Percentiles rank a stretch among this genome's conserved stretches.
Conservation (phyloP, 495 filamentous ascomycete genomes). For the Penicillium mononematosum region DNA sequence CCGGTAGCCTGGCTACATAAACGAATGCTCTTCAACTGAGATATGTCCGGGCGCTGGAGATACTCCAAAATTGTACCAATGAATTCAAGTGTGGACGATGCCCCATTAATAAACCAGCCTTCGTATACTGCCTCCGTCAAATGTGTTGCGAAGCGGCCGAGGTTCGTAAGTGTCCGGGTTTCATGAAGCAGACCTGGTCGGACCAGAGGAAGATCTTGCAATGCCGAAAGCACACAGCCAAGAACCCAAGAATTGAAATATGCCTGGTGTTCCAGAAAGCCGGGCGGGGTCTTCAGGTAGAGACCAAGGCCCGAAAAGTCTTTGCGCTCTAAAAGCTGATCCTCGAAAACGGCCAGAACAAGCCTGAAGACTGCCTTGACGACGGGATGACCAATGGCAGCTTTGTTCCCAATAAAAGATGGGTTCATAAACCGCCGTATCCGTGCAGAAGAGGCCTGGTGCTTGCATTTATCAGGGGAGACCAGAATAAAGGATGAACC, state of each 20-base stretch:
- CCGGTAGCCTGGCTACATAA: constrained; percentile 78
- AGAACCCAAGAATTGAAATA: constrained; percentile 92
- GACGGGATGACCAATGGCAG: constrained; percentile 63
- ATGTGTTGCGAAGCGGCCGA: constrained; percentile 74
- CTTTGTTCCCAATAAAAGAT: constrained; percentile 35
- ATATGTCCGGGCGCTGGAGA: constrained; percentile 80
- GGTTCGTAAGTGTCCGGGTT: constrained; percentile 79
- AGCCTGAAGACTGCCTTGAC: constrained; percentile 74
- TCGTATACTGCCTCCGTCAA: constrained; percentile 89
- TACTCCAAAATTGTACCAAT: constrained; percentile 82
- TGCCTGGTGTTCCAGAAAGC: constrained; percentile 89
- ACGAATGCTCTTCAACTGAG: constrained; percentile 76
- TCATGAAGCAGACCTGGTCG: constrained; percentile 73
- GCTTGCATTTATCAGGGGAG: constrained; percentile 61
- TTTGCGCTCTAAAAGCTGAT: constrained; percentile 77
- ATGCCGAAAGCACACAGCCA: constrained; percentile 65
- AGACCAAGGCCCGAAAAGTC: constrained; percentile 89
- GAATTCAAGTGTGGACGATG: constrained; percentile 73
- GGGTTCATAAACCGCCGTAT: constrained; percentile 58
- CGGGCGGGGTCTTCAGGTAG: constrained; percentile 85
- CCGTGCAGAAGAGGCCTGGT: constrained; percentile 56
- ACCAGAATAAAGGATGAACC: constrained; percentile 89
- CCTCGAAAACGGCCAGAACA: constrained; percentile 72
- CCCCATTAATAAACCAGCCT: constrained; percentile 91
- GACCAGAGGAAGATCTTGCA: constrained; percentile 67